Conservation (phyloP, 2,329 filamentous ascomycete genomes). For the Fusarium ambrosium region DNA sequence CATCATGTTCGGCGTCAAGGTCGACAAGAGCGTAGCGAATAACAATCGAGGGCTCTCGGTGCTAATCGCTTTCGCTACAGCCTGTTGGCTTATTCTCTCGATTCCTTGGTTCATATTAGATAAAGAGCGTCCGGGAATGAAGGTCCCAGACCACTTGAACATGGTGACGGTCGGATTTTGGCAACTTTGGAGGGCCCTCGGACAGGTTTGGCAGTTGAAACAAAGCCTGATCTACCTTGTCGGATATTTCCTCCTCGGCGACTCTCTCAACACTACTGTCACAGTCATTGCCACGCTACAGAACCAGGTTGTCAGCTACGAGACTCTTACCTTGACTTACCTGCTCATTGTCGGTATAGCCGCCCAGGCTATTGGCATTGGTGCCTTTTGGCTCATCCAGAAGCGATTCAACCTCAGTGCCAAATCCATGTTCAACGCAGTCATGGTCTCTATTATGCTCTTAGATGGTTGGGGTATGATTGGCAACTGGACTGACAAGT, state of each 20-base stretch:
- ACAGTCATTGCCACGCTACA: conserved; percentile 77
- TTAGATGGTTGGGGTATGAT: conserved; percentile 66
- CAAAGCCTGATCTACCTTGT: conserved; percentile 76
- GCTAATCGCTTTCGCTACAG: conserved; percentile 74
- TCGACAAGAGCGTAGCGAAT: conserved; percentile 68
- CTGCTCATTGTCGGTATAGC: conserved; percentile 75
- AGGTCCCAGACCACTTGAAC: conserved; percentile 55
- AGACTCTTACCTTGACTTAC: conserved; percentile 74
- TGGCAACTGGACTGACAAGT: conserved; percentile 60
- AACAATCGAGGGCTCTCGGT: conserved; percentile 78
- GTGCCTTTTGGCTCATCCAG: conserved; percentile 72
- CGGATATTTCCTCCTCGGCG: conserved; percentile 77
- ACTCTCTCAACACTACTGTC: conserved; percentile 77
- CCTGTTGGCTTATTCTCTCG: conserved; percentile 73
- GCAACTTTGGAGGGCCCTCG: conserved; percentile 70
- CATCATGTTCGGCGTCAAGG: conserved; percentile 71
- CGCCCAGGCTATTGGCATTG: conserved; percentile 73
- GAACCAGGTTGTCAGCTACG: conserved; percentile 74
- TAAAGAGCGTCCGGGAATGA: conserved; percentile 71
- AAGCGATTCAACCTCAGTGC: conserved; percentile 70
- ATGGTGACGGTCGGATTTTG: conserved; percentile 72
- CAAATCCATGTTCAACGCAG: conserved; percentile 77
- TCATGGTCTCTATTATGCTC: conserved; percentile 72
- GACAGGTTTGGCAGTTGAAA: conserved; percentile 73
- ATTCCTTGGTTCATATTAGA: conserved; percentile 77